Conservation (phyloP, 441 rosid species). For the Populus hybrid region DNA sequence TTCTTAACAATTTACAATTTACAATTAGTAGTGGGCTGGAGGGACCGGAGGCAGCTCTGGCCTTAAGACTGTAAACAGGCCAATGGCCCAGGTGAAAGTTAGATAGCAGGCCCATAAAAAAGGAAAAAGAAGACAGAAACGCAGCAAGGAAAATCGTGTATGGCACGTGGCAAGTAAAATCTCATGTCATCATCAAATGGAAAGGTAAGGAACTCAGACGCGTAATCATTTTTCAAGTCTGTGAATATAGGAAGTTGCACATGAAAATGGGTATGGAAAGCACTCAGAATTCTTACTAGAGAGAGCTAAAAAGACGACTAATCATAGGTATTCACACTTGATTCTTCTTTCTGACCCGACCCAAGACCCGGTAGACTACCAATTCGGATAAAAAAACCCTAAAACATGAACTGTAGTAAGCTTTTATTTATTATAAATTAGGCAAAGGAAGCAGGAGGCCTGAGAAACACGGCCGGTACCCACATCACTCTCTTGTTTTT, state of each 20-base stretch:
- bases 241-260: neutral
- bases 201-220: neutral
- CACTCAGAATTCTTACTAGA: neutral
- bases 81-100: neutral
- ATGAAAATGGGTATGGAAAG: neutral
- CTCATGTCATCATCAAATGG: neutral
- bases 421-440: neutral
- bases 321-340: neutral
- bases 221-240: neutral
- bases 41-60: neutral
- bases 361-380: too few relatives aligned
- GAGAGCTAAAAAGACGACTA: neutral
- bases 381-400: too few relatives aligned
- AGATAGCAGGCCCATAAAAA: neutral
- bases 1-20: neutral
- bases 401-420: neutral
- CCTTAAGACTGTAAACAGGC: neutral
- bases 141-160: neutral
- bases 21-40: neutral
- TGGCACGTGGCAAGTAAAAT: neutral
- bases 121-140: neutral
- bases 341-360: too few relatives aligned
- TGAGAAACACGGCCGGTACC: neutral
- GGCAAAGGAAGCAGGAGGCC: neutral
- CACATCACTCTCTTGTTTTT: neutral